Conservation (phyloP, 1,139 yeast genomes). For the Barnettozyma hawaiiensis region DNA sequence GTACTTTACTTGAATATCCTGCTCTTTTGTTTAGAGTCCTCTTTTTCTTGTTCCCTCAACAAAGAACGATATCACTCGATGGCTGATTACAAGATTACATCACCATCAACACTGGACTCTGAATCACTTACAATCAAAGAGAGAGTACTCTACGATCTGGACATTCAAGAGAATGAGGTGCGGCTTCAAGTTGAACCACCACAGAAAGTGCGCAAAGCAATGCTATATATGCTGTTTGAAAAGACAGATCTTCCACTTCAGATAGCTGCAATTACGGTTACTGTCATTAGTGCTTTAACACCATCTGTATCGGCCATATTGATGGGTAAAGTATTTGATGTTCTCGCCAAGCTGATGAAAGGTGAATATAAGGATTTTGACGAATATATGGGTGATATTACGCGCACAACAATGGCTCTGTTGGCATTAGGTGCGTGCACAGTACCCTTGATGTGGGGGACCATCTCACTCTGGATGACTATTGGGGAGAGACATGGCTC, state of each 20-base stretch:
- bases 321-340: slow-evolving; percentile 58
- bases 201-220: slow-evolving; percentile 12
- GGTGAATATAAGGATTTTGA: slow-evolving; percentile 28
- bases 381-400: slow-evolving; percentile 40
- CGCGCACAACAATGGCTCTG: slow-evolving; percentile 47
- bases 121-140: slow-evolving; percentile 4
- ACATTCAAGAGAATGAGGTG: slow-evolving; percentile 9
- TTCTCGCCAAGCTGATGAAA: slow-evolving; percentile 37
- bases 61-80: background rate
- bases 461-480: slow-evolving; percentile 57
- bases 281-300: slow-evolving; percentile 42
- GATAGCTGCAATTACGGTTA: slow-evolving; percentile 16
- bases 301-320: slow-evolving; percentile 62
- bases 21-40: background rate
- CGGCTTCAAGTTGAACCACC: slow-evolving; percentile 5
- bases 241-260: slow-evolving; percentile 13
- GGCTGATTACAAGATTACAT: background rate
- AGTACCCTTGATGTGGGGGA: slow-evolving; percentile 47
- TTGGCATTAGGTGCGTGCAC: slow-evolving; percentile 53
- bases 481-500: slow-evolving; percentile 69
- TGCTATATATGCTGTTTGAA: slow-evolving; percentile 20
- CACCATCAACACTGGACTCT: slow-evolving; percentile 5
- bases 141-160: slow-evolving; percentile 12
- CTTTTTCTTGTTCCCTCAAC: background rate
- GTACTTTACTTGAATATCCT: background rate